These are phyloP conservation scores for Saitozyma sp. DNA, from an alignment of 768 basidiomycete genomes.

Conservation along the genomic window DNA sequence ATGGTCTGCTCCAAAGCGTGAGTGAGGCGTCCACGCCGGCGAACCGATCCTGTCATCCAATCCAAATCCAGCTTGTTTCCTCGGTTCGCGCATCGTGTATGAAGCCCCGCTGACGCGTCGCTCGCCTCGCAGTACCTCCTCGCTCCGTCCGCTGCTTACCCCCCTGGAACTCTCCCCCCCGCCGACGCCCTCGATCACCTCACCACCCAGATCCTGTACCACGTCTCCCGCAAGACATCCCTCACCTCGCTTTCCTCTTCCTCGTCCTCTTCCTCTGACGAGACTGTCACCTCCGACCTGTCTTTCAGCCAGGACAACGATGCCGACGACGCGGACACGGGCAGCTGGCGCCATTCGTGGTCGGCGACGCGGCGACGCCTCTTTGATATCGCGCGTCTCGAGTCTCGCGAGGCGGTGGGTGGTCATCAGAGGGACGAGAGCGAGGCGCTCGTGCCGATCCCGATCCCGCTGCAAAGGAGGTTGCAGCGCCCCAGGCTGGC, in stretches of 20 bases:
- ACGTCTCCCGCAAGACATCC: constrained; percentile 20
- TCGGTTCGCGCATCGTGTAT: background rate
- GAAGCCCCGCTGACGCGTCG: background rate
- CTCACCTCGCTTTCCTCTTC: constrained; percentile 5
- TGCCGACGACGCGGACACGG: constrained; percentile 6
- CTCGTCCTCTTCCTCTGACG: constrained; percentile 1
- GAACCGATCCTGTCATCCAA: too few species aligned
- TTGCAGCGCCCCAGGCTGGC: constrained; percentile 14
- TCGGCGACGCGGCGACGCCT: constrained; percentile 33
- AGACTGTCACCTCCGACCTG: background rate
- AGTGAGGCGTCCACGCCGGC: constrained; percentile 1
- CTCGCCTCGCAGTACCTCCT: constrained; percentile 27
- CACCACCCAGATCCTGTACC: constrained; percentile 36
- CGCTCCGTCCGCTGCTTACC: constrained; percentile 37
- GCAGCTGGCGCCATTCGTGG: constrained; percentile 41
- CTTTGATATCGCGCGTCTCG: constrained; percentile 38
- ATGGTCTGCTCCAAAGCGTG: constrained; percentile 37
- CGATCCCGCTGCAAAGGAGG: constrained; percentile 9
- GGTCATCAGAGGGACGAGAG: constrained; percentile 34
- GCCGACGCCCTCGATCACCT: constrained; percentile 40
- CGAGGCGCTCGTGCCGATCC: constrained; percentile 27
- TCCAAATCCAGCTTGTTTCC: too few species aligned
- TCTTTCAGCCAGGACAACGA: background rate
- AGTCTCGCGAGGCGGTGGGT: constrained; percentile 33
- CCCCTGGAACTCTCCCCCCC: constrained; percentile 45